These are phyloP conservation scores for Gossypium gossypioides DNA, from an alignment of 441 rosid species.

Conservation along the genomic window DNA sequence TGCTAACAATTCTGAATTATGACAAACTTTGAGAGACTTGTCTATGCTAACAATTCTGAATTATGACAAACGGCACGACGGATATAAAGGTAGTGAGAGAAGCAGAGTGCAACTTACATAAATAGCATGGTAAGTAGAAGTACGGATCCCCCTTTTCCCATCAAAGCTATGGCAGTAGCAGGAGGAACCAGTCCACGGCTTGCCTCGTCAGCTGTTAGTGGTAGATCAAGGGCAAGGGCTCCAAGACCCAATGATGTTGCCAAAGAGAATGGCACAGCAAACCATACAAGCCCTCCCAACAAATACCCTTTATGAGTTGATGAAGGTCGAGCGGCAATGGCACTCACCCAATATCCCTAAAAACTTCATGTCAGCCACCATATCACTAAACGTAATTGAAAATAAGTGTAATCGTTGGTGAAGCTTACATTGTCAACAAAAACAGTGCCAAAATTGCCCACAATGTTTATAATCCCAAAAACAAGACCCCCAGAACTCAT, in stretches of 20 bases:
- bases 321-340: constrained; percentile 90
- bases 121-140: constrained; percentile 91
- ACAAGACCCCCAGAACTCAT: constrained; percentile 85
- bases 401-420: background rate
- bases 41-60: background rate
- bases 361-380: background rate
- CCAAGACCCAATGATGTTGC: constrained; percentile 86
- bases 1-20: background rate
- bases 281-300: constrained; percentile 90
- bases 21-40: background rate
- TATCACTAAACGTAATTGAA: background rate
- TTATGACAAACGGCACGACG: background rate
- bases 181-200: constrained; percentile 79
- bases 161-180: constrained; percentile 88
- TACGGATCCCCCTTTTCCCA: constrained; percentile 88
- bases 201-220: constrained; percentile 61
- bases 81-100: background rate
- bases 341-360: constrained; percentile 95
- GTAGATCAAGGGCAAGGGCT: constrained; percentile 85
- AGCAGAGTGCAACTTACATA: constrained; percentile 45
- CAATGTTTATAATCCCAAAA: constrained; percentile 78
- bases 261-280: constrained; percentile 84
- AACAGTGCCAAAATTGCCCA: constrained; percentile 84
- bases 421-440: constrained; percentile 77
- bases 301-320: constrained; percentile 89